Evolutionary conservation across 2,329 filamentous ascomycete genomes (phyloP), one percentile per base, ranked within the genome.

Genomic region (Coccinonectria pachysandricola): DNA sequence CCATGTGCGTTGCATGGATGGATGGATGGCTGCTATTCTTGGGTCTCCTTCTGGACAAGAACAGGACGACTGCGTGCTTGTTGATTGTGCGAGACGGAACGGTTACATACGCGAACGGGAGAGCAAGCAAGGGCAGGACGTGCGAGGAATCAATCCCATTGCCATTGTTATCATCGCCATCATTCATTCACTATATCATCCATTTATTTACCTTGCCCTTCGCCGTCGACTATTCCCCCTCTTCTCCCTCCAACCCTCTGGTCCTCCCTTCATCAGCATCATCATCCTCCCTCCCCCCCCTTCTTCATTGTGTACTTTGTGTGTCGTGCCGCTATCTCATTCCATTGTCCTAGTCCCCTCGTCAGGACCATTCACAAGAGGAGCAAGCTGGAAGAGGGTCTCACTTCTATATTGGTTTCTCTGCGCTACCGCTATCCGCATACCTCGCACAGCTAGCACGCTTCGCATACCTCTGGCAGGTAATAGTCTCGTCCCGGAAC

Each of bases 401-500:
- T 27, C 26, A 27, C 25, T 32, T 21, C 19, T n/a, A 22, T 15
- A 21, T 25, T 19, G 19, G 14, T 23, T 15, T 24, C 15, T 15
- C 12, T 24, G 18, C 5, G 23, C 34, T n/a, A n/a, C n/a, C n/a
- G n/a, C n/a, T n/a, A n/a, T n/a, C n/a, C n/a, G n/a, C n/a, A n/a
- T n/a, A n/a, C n/a, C n/a, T n/a, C n/a, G n/a, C n/a, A n/a, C n/a
- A n/a, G n/a, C n/a, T n/a, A n/a, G n/a, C 35, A 28, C 36, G 36
- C 39, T 39, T 36, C 36, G 36, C 34, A 40, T 40, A 40, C 37
- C 37, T 40, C 34, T 40, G 37, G 37, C 34, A 40, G 37, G 37
- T 40, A 40, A n/a, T n/a, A n/a, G n/a, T n/a, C n/a, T n/a, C n/a
- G n/a, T n/a, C 27, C 28, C 23, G 22, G 34, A 8, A 28, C 22